Percentiles rank a stretch among this genome's conserved stretches.
Conservation (phyloP, 1,284 basidiomycete genomes). For the Ustilago curta region DNA sequence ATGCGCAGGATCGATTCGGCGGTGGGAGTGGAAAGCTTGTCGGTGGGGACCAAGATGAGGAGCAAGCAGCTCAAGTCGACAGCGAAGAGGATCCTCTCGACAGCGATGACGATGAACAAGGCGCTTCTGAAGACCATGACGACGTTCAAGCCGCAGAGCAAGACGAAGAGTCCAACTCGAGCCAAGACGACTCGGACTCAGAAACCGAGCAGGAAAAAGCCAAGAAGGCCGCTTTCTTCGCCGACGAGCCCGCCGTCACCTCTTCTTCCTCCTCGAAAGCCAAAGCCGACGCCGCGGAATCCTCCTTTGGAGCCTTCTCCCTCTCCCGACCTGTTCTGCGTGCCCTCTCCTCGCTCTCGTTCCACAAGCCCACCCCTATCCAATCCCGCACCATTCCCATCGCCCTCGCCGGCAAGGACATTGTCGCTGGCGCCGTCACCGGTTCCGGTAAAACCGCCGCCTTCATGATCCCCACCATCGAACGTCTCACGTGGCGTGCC, state of each 20-base stretch:
- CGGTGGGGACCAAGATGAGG: constrained; percentile 60
- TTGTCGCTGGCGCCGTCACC: constrained; percentile 98
- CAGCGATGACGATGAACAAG: constrained; percentile 18
- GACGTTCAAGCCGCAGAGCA: constrained; percentile 62
- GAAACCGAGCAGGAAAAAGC: constrained; percentile 61
- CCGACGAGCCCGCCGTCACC: constrained; percentile 39
- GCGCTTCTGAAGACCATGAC: constrained; percentile 34
- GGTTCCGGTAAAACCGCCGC: constrained; percentile 97
- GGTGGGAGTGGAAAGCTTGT: constrained; percentile 57
- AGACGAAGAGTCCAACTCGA: constrained; percentile 32
- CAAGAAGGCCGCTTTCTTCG: constrained; percentile 67
- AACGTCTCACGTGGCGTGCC: constrained; percentile 88
- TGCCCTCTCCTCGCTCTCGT: constrained; percentile 83
- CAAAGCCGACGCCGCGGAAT: constrained; percentile 36
- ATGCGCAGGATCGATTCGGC: constrained; percentile 55
- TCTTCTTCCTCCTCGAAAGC: constrained; percentile 17
- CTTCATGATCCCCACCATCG: constrained; percentile 97
- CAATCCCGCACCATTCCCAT: constrained; percentile 99
- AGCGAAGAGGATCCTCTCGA: constrained; percentile 43
- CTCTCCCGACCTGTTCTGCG: constrained; percentile 89
- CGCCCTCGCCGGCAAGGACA: constrained; percentile 91
- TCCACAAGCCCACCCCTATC: constrained; percentile 90
- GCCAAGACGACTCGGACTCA: constrained; percentile 45
- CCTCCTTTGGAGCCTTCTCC: constrained; percentile 83
- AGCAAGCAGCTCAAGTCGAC: constrained; percentile 67